Conservation (phyloP, 371 early-diverging fungal genomes). For the Circinella minor region DNA sequence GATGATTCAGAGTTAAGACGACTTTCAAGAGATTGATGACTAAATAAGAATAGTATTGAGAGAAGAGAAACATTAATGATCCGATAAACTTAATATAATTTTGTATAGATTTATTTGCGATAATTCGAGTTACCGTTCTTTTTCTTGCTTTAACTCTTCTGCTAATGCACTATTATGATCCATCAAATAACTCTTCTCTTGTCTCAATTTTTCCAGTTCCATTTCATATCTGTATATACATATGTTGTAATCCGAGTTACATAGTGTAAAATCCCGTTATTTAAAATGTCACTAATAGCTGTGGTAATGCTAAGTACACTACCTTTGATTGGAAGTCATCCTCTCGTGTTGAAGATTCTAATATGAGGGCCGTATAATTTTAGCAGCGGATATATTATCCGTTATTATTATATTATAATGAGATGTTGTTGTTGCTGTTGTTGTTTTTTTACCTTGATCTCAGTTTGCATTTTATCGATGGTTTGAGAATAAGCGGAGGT, state of each 20-base stretch:
- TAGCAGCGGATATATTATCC: too few relatives aligned
- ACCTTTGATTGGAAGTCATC: neutral
- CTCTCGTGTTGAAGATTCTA: neutral
- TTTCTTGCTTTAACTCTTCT: neutral
- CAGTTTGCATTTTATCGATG: neutral
- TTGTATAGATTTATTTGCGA: too few relatives aligned
- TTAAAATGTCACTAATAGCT: too few relatives aligned
- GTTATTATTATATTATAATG: neutral
- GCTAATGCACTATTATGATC: neutral
- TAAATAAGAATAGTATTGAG: too few relatives aligned
- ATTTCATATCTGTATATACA: neutral
- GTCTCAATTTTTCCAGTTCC: neutral
- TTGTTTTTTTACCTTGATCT: neutral
- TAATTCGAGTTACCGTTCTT: neutral
- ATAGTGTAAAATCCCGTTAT: too few relatives aligned
- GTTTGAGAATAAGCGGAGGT: neutral
- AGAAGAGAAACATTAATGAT: too few relatives aligned
- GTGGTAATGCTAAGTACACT: neutral
- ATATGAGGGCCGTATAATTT: neutral
- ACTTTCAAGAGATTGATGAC: too few relatives aligned
- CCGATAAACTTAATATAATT: too few relatives aligned
- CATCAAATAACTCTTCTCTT: neutral
- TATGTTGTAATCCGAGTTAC: too few relatives aligned
- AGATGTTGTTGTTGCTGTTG: neutral
- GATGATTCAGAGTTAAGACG: too few relatives aligned